Conservation (phyloP, 148 eudicot species). For the Persicaria maculosa region DNA sequence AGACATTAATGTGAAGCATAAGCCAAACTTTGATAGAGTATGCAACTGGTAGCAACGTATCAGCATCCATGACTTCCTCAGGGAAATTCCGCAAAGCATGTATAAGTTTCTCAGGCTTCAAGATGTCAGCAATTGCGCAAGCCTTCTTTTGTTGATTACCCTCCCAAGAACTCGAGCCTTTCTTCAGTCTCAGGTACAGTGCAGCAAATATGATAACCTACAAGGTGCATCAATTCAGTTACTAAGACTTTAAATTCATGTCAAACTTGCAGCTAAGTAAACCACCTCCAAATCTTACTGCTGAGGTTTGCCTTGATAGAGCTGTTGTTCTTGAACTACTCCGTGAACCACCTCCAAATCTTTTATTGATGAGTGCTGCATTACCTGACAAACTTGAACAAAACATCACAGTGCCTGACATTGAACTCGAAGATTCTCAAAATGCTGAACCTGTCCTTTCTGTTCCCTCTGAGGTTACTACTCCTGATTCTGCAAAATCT, state of each 20-base stretch:
- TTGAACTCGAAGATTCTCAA: constrained; percentile 17
- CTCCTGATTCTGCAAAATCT: constrained; percentile 27
- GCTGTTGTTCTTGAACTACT: constrained; percentile 73
- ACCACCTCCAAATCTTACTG: no score
- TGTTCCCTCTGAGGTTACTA: constrained; percentile 27
- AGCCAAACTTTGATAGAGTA: no score
- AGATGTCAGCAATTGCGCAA: constrained; percentile 43
- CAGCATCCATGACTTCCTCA: no score
- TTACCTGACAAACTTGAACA: constrained; percentile 63
- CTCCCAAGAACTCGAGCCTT: constrained; percentile 11
- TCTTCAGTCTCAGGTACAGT: constrained; percentile 58
- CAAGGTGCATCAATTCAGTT: not conserved
- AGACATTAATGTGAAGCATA: no score
- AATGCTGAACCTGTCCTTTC: constrained; percentile 8
- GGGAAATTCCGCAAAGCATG: no score
- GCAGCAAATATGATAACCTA: constrained; percentile 69
- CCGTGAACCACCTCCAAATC: constrained; percentile 88
- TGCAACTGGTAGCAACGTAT: no score
- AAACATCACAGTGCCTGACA: constrained; percentile 24
- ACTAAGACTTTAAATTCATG: no score
- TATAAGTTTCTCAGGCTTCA: constrained; percentile 33
- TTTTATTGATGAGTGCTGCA: constrained; percentile 68
- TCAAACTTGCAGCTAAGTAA: no score
- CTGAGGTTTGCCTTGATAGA: constrained; percentile 81
- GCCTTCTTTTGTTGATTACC: constrained; percentile 39